Percentiles rank a stretch among this genome's conserved stretches.
Evolutionary conservation across 169 alveolate species (phyloP).

Genomic region (Cystoisospora suis): DNA sequence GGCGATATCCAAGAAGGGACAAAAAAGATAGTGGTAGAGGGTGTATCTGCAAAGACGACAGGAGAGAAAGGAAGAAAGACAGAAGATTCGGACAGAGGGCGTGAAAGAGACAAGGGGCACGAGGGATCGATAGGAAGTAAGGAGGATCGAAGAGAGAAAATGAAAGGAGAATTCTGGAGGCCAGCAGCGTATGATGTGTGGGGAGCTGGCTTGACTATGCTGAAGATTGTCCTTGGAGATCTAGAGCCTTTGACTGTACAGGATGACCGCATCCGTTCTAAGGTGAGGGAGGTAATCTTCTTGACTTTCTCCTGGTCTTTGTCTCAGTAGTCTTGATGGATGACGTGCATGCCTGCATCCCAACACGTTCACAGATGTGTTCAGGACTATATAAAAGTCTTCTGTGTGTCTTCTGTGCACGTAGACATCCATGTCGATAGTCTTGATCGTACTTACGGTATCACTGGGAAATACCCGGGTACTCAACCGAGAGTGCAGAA

Average conservation of each 20-base stretch:
- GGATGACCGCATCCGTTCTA: neutral
- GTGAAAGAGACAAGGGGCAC: neutral
- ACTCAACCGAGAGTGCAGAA: too few species aligned
- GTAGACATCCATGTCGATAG: neutral
- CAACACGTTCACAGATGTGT: neutral
- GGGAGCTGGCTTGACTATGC: conserved; percentile 30
- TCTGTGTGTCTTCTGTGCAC: neutral
- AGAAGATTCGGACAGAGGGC: neutral
- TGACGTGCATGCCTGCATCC: neutral
- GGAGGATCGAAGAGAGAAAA: neutral
- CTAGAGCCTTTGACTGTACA: neutral
- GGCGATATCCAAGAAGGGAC: too few species aligned
- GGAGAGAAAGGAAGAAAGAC: neutral
- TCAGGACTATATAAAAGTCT: neutral
- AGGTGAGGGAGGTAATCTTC: neutral
- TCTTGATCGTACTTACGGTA: neutral
- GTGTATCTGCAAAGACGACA: neutral
- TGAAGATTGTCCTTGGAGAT: conserved; percentile 26
- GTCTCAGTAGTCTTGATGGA: neutral
- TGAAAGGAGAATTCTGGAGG: neutral
- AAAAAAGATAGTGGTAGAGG: neutral
- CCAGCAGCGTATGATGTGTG: conserved; percentile 41
- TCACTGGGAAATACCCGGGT: too few species aligned
- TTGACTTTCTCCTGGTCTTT: neutral
- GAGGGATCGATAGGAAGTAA: neutral